phyloP scores from a whole-genome alignment of 1,284 basidiomycete species.

The Boletus semigastroideus region DNA sequence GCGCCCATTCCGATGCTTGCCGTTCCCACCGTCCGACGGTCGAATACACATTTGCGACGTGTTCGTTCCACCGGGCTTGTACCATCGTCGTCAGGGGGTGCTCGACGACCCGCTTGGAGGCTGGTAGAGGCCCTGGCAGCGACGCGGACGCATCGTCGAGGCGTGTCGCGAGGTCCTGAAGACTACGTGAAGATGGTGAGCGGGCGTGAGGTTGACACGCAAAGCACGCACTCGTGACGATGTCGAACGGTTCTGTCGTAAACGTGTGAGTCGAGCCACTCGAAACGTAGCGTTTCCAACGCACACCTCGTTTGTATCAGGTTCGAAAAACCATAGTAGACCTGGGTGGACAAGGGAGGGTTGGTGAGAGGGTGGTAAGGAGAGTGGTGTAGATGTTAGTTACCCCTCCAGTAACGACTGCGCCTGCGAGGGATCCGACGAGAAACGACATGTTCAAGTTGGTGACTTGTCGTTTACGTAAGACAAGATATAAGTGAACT shows the following conservation, averaged over 20 bases:
- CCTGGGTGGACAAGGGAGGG: slow-evolving; percentile 32
- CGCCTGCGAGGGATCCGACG: slow-evolving; percentile 56
- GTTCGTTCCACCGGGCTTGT: slow-evolving; percentile 52
- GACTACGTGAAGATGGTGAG: slow-evolving; percentile 1
- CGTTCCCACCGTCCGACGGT: slow-evolving; percentile 44
- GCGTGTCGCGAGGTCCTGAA: slow-evolving; percentile 47
- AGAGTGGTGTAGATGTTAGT: slow-evolving; percentile 15
- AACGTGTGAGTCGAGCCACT: background rate
- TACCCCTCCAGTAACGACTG: slow-evolving; percentile 57
- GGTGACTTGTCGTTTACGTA: background rate
- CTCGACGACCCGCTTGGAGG: slow-evolving; percentile 47
- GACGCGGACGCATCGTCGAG: slow-evolving; percentile 45
- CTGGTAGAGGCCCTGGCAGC: slow-evolving; percentile 46
- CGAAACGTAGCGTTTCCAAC: too few relatives aligned
- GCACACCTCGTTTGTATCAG: slow-evolving; percentile 51
- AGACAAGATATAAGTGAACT: too few relatives aligned
- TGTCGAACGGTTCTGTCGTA: slow-evolving; percentile 45
- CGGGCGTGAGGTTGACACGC: background rate
- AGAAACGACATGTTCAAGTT: slow-evolving; percentile 44
- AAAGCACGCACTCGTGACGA: slow-evolving; percentile 44
- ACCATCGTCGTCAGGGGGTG: slow-evolving; percentile 44
- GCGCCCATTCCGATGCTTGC: slow-evolving; percentile 43
- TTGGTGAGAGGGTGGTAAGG: background rate
- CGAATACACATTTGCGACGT: slow-evolving; percentile 43
- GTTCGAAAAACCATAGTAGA: slow-evolving; percentile 63